Evolutionary conservation across 257 asterid species (phyloP), one percentile per base, ranked within the genome.

Genomic region (Hygrophila difformis): DNA sequence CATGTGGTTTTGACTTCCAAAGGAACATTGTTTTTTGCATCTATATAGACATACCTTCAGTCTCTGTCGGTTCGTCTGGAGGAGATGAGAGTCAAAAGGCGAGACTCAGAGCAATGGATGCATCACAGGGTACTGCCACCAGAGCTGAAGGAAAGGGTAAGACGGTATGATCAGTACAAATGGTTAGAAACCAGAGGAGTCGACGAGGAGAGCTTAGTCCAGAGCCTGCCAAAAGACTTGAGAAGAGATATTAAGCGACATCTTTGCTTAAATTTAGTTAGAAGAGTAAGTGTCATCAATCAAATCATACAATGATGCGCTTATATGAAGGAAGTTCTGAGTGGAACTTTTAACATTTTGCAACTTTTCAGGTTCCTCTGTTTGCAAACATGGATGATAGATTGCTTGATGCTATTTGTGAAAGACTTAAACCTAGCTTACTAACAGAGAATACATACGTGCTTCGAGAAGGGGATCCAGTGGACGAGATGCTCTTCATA

Each of bases 31-130:
- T 52, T 20, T n/a, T n/a, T 46, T 49, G 55, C 60, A n/a, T n/a
- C n/a, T n/a, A n/a, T 46, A 50, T 80, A 89, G 98, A 89, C 93
- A 15, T 89, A 86, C 71, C 98, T 89, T 68, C 98, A 89, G 53
- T 89, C 96, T 44, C 78, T 82, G 41, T 72, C 92, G 1, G 88
- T 82, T 54, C 78, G 94, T 15, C 77, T 82, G 40, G 98, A 89
- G 71, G 96, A 89, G 67, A 89, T 89, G 98, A 80, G 98, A 63
- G 59, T 89, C 51, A 89, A 85, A 54, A 72, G 84, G 49, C 81
- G 92, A 1, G 98, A 89, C 61, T 85, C 98, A 0, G 96, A 89
- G 78, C 96, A 77, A 49, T 89, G 98, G 98, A 89, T 89, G 98
- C 96, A 79, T 68, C 98, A 89, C 63, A 63, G 98, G 38, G 87